A percentile compares a stretch with the other conserved stretches of the same genome.
phyloP scores from a whole-genome alignment of 1,284 basidiomycete species.

The Ustanciosporium gigantosporum region DNA sequence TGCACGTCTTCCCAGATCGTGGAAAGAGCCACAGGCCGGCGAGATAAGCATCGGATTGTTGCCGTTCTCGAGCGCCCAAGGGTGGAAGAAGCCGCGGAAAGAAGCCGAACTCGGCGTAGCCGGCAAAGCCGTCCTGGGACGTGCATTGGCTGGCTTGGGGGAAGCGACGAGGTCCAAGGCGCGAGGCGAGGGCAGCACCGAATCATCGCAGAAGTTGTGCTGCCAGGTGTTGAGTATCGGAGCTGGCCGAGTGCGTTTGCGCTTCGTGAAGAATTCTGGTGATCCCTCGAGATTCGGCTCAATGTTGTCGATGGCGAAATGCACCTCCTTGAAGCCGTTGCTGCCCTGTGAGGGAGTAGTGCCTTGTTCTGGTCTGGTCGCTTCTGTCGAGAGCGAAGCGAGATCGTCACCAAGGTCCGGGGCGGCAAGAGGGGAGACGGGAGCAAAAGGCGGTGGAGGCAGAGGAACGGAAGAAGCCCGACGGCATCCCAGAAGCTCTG shows the following conservation, averaged over 20 bases:
- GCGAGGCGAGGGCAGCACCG: conserved; percentile 27
- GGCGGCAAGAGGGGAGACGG: too few species aligned
- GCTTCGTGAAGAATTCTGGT: too few species aligned
- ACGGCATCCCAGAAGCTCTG: too few species aligned
- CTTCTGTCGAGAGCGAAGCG: too few species aligned
- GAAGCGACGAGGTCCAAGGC: conserved; percentile 6
- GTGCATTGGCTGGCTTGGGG: neutral
- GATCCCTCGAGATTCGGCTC: too few species aligned
- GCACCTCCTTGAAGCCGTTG: too few species aligned
- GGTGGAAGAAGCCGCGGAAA: conserved; percentile 33
- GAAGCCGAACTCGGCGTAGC: conserved; percentile 24
- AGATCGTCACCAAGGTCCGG: too few species aligned
- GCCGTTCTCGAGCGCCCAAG: conserved; percentile 18
- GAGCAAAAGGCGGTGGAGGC: too few species aligned
- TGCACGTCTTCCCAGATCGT: conserved; percentile 19
- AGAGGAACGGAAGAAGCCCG: too few species aligned
- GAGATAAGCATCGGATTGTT: conserved; percentile 34
- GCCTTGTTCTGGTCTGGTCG: too few species aligned
- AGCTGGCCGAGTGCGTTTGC: conserved; percentile 7
- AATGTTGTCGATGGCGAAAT: too few species aligned
- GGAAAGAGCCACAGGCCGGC: conserved; percentile 18
- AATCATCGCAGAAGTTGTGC: conserved; percentile 24
- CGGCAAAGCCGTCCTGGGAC: conserved; percentile 14
- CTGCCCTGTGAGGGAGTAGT: too few species aligned
- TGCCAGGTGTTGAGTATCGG: conserved; percentile 35